phyloP scores from a whole-genome alignment of 78 protist species.

The slime mould (Dictyostelium discoideum) region DNA sequence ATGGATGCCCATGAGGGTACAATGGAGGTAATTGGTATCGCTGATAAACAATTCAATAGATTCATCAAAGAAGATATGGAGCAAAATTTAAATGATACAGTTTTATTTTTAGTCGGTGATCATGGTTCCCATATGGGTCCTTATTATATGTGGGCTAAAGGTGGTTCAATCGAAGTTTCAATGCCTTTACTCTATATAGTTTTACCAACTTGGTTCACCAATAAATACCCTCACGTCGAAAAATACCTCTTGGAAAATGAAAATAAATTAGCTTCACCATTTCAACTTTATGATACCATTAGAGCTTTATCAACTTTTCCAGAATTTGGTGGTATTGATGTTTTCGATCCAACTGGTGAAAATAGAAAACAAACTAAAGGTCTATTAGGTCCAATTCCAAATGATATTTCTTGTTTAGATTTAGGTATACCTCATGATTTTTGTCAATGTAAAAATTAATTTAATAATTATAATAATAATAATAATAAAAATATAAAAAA shows the following conservation, averaged over 20 bases:
- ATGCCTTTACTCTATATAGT: constrained; percentile 26
- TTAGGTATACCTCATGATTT: constrained; percentile 57
- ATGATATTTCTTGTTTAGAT: constrained; percentile 30
- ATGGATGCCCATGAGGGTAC: constrained; percentile 76
- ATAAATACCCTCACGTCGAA: constrained; percentile 38
- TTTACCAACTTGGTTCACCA: constrained; percentile 66
- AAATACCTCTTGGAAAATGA: constrained; percentile 5
- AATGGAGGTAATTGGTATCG: constrained; percentile 33
- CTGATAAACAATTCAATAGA: background rate
- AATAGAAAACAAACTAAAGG: background rate
- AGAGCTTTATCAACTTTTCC: constrained; percentile 48
- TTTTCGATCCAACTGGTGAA: background rate
- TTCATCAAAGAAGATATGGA: constrained; percentile 8
- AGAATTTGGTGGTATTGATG: constrained; percentile 69
- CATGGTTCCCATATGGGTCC: constrained; percentile 61
- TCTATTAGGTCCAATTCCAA: background rate
- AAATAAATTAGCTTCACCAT: constrained; percentile 49
- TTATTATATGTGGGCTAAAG: constrained; percentile 40
- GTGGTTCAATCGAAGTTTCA: constrained; percentile 49
- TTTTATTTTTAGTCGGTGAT: constrained; percentile 22
- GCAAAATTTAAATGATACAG: constrained; percentile 16
- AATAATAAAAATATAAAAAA: background rate
- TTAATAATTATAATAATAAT: background rate
- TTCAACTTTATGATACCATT: constrained; percentile 30
- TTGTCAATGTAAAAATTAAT: constrained; percentile 50